These are phyloP conservation scores for Phytophthora pistaciae DNA, from an alignment of 352 stramenopile genomes.

Conservation along the genomic window DNA sequence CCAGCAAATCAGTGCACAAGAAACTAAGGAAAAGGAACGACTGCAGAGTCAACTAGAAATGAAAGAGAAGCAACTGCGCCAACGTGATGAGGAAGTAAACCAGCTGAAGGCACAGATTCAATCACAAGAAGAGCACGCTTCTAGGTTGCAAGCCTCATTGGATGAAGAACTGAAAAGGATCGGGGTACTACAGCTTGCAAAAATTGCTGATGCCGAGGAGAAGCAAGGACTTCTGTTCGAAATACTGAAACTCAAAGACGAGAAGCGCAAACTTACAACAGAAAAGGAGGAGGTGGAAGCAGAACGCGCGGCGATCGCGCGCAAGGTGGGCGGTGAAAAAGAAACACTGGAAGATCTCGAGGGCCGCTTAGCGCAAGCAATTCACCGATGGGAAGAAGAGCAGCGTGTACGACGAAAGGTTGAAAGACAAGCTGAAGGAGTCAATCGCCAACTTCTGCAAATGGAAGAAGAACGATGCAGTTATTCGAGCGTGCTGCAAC, in stretches of 20 bases:
- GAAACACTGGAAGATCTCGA: conserved; percentile 65
- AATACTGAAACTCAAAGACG: conserved; percentile 60
- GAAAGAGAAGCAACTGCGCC: conserved; percentile 13
- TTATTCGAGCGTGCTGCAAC: conserved; percentile 53
- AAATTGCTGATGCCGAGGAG: conserved; percentile 39
- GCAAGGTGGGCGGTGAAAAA: conserved; percentile 61
- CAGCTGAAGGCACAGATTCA: conserved; percentile 37
- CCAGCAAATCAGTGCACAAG: conserved; percentile 30
- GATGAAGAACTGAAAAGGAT: conserved; percentile 43
- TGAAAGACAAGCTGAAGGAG: conserved; percentile 48
- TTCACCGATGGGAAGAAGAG: conserved; percentile 66
- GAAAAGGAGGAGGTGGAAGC: conserved; percentile 43
- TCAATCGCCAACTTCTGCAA: conserved; percentile 42
- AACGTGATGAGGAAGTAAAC: conserved; percentile 20
- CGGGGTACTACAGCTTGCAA: conserved; percentile 31
- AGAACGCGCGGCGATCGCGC: conserved; percentile 26
- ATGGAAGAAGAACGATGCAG: conserved; percentile 66
- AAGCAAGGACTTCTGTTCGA: conserved; percentile 57
- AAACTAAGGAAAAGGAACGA: conserved; percentile 10
- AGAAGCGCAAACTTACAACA: conserved; percentile 38
- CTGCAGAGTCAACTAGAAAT: conserved; percentile 1
- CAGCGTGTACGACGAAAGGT: conserved; percentile 41
- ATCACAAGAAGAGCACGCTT: conserved; percentile 61
- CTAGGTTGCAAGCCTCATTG: conserved; percentile 55
- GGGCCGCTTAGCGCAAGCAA: conserved; percentile 56